Evolutionary conservation across 352 stramenopile genomes (phyloP).

Genomic region (Pythium monospermum): DNA sequence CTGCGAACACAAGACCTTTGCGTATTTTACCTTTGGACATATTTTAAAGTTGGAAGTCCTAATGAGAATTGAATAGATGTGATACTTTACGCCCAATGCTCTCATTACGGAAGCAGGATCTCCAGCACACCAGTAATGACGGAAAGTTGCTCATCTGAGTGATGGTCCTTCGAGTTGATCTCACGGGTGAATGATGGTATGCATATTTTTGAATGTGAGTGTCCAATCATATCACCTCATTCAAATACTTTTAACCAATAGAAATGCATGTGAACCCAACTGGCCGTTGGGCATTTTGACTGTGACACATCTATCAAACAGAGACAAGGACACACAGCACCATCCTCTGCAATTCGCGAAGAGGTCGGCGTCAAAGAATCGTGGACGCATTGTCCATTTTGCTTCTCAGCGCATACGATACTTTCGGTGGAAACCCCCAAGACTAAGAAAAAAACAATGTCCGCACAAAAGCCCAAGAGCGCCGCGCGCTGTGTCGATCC

Average conservation of each 20-base stretch:
- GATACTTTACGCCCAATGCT: too few relatives aligned
- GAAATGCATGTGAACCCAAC: background rate
- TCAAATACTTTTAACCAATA: background rate
- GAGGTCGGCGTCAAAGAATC: too few relatives aligned
- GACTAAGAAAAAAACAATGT: background rate
- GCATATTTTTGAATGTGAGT: background rate
- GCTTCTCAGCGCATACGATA: background rate
- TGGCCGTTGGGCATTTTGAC: slow-evolving; percentile 1
- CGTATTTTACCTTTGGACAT: too few relatives aligned
- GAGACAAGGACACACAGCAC: background rate
- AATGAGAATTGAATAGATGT: too few relatives aligned
- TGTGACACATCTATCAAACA: background rate
- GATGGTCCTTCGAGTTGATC: too few relatives aligned
- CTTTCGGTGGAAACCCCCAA: background rate
- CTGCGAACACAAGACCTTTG: too few relatives aligned
- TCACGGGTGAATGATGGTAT: too few relatives aligned
- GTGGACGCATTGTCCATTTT: slow-evolving; percentile 4
- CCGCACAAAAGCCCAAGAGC: slow-evolving; percentile 9
- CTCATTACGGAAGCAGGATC: background rate
- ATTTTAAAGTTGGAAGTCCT: too few relatives aligned
- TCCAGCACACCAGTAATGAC: background rate
- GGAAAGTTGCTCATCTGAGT: background rate
- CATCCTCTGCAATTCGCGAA: background rate
- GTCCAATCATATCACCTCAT: background rate
- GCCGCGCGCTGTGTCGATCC: slow-evolving; percentile 13